These are phyloP conservation scores for Calamus simplicifolius DNA, from an alignment of 176 grass and related monocot genomes.

Conservation along the genomic window DNA sequence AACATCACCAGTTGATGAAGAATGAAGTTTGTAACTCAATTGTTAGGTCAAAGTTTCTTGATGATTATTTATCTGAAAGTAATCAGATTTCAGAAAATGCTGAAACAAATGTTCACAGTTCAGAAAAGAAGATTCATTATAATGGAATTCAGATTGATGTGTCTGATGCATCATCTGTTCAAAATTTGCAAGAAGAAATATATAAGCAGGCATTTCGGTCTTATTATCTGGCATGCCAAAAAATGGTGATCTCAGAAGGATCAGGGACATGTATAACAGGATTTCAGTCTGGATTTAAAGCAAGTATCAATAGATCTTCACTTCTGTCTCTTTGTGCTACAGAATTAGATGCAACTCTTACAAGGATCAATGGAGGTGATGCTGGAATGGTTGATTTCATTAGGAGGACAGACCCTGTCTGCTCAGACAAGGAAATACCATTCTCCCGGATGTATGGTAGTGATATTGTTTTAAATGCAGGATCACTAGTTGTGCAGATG, in stretches of 20 bases:
- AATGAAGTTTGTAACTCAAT: slow-evolving; percentile 53
- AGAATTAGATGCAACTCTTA: slow-evolving; percentile 82
- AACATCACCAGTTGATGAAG: slow-evolving; percentile 80
- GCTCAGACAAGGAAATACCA: slow-evolving; percentile 75
- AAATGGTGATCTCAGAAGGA: slow-evolving; percentile 64
- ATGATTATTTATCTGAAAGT: slow-evolving; percentile 39
- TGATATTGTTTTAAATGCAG: slow-evolving; percentile 75
- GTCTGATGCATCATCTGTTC: slow-evolving; percentile 26
- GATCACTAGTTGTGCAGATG: slow-evolving; percentile 49
- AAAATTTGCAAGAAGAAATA: slow-evolving; percentile 67
- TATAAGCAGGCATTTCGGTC: slow-evolving; percentile 61
- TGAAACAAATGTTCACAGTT: slow-evolving; percentile 30
- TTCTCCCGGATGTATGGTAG: slow-evolving; percentile 93
- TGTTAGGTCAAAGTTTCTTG: slow-evolving; percentile 58
- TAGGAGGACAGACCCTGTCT: slow-evolving; percentile 59
- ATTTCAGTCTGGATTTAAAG: slow-evolving; percentile 93
- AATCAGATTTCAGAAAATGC: slow-evolving; percentile 29
- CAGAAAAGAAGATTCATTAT: slow-evolving; percentile 40
- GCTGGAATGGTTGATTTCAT: slow-evolving; percentile 83
- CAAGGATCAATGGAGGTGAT: slow-evolving; percentile 69
- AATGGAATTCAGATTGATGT: slow-evolving; percentile 38
- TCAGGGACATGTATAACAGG: slow-evolving; percentile 72
- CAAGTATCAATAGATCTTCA: slow-evolving; percentile 62
- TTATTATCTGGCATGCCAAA: slow-evolving; percentile 79
- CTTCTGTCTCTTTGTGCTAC: slow-evolving; percentile 67